Conservation (phyloP, 75 land plant species). For the Cunninghamia lanceolata region DNA sequence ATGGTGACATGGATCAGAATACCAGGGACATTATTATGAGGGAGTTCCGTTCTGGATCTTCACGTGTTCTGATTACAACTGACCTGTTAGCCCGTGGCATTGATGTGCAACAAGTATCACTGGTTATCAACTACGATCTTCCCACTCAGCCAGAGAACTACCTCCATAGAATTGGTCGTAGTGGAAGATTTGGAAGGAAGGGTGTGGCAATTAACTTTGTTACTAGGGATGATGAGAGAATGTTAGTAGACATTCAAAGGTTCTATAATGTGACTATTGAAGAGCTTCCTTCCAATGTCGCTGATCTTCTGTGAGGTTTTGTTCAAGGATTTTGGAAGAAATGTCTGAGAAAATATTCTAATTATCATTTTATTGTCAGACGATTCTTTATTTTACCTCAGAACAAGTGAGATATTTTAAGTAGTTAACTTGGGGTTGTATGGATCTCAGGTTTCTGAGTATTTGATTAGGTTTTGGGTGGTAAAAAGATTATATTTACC, state of each 20-base stretch:
- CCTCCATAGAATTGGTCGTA: constrained; percentile 57
- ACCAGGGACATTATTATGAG: constrained; percentile 62
- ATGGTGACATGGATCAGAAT: constrained; percentile 67
- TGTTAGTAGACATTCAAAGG: constrained; percentile 58
- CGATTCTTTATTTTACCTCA: constrained; percentile 10
- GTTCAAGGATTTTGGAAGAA: not conserved
- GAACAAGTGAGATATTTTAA: not conserved
- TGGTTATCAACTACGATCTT: constrained; percentile 60
- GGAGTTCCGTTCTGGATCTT: constrained; percentile 60
- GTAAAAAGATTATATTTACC: not conserved
- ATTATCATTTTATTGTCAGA: constrained; percentile 8
- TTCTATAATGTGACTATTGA: constrained; percentile 61
- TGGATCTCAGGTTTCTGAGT: not conserved
- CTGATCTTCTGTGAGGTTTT: constrained; percentile 42
- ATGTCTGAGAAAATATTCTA: not conserved
- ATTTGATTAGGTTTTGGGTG: constrained; percentile 4
- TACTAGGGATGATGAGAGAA: constrained; percentile 53
- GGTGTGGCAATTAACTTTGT: constrained; percentile 62
- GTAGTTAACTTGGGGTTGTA: not conserved
- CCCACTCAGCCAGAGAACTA: constrained; percentile 65
- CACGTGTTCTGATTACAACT: constrained; percentile 58
- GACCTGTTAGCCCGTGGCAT: constrained; percentile 60
- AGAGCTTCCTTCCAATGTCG: constrained; percentile 58
- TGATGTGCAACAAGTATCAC: constrained; percentile 62
- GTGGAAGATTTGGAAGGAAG: constrained; percentile 66